phyloP scores from a whole-genome alignment of 768 basidiomycete genomes.

The Russula foetens region DNA sequence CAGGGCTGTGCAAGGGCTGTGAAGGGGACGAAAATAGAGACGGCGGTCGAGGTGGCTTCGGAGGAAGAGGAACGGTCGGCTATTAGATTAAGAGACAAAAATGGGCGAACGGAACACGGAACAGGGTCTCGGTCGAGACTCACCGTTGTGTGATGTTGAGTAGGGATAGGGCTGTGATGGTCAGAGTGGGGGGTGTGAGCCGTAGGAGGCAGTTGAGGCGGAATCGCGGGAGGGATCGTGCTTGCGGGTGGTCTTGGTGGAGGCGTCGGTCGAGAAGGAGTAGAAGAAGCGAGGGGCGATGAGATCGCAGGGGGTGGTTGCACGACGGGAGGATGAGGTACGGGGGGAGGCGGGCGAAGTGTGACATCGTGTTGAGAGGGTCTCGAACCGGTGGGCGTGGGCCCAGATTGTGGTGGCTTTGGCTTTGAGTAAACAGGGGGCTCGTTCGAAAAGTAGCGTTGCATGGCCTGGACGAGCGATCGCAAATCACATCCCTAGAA shows the following conservation, averaged over 20 bases:
- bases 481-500: slow-evolving; percentile 69
- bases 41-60: slow-evolving; percentile 30
- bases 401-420: slow-evolving; percentile 27
- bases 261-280: slow-evolving; percentile 18
- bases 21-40: slow-evolving; percentile 29
- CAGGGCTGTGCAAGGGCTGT: slow-evolving; percentile 18
- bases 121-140: slow-evolving; percentile 7
- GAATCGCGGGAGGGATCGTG: slow-evolving; percentile 1
- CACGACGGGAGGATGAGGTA: slow-evolving; percentile 4
- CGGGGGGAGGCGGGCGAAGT: slow-evolving; percentile 21
- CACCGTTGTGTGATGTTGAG: slow-evolving; percentile 4
- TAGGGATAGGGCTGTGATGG: slow-evolving; percentile 8
- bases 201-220: background rate
- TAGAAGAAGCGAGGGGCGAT: slow-evolving; percentile 16
- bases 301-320: slow-evolving; percentile 12
- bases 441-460: slow-evolving; percentile 71
- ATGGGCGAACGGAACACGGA: slow-evolving; percentile 16
- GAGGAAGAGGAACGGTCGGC: slow-evolving; percentile 21
- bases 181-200: background rate
- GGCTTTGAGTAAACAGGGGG: slow-evolving; percentile 91
- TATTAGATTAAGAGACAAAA: slow-evolving; percentile 17
- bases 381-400: slow-evolving; percentile 13
- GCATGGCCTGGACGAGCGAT: slow-evolving; percentile 67
- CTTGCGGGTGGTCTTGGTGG: slow-evolving; percentile 13
- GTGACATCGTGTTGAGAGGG: slow-evolving; percentile 18